These are phyloP conservation scores for Carex scoparia DNA, from an alignment of 176 grass and related monocot genomes.

Conservation along the genomic window DNA sequence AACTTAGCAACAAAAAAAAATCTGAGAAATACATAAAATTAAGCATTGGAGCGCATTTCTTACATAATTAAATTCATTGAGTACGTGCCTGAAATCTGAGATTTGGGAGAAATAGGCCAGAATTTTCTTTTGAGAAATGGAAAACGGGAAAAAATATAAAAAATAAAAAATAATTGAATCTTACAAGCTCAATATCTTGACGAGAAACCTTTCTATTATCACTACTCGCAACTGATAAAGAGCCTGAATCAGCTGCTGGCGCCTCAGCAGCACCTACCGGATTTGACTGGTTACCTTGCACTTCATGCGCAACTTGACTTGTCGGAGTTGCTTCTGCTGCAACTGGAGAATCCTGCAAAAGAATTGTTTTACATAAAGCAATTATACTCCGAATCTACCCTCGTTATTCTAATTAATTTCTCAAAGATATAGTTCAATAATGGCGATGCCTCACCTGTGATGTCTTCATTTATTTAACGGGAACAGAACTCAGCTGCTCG, in stretches of 20 bases:
- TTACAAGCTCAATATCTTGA: conserved; percentile 97
- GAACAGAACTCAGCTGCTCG: background rate
- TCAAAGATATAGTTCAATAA: background rate
- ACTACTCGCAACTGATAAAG: conserved; percentile 53
- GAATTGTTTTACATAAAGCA: background rate
- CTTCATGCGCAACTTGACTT: conserved; percentile 64
- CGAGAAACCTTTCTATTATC: conserved; percentile 89
- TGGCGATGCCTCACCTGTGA: conserved; percentile 19
- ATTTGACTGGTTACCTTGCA: conserved; percentile 58
- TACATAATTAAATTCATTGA: background rate
- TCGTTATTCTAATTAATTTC: background rate
- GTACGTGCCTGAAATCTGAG: background rate
- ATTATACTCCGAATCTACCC: background rate
- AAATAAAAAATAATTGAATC: background rate
- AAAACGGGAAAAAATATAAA: background rate
- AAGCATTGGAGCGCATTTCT: background rate
- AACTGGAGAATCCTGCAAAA: conserved; percentile 69
- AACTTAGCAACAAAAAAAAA: background rate
- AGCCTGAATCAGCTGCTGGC: conserved; percentile 58
- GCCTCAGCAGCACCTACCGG: conserved; percentile 37
- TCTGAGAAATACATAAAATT: background rate
- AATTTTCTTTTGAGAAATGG: background rate
- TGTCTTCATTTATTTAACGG: conserved; percentile 21
- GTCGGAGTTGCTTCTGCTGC: conserved; percentile 53
- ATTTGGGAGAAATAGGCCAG: background rate